Base-by-base conservation (phyloP, 345 rosid species). In the Barbarea vulgaris region DNA sequence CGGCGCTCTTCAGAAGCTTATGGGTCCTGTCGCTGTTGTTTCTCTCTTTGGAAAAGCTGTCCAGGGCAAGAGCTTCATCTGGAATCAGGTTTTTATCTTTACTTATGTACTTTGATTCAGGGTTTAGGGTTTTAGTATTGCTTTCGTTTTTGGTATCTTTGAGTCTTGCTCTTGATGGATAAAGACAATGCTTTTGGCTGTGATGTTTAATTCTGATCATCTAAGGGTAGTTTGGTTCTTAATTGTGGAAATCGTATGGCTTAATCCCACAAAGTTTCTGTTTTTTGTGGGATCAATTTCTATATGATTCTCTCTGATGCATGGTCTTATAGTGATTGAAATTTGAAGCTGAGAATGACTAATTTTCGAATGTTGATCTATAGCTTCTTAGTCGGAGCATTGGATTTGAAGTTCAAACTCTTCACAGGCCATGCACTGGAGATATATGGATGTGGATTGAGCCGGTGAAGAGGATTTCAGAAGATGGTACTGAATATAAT, bases 361-460 rank as follows among this genome's bases (percentile, higher is more conserved):
- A 50, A 18, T 72, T 17, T 55, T 65, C 31, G 36, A 57, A 39
- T 63, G 27, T 48, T 51, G 33, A 5, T 69, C 0, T 77, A 2
- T 42, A 84, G 84, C 73, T 84, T 64, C 74, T 84, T 70, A 81
- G 80, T 30, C 71, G 79, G 74, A 79, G 74, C 70, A 64, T 67
- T 77, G 83, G 83, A 31, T 79, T 76, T 67, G 78, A 74, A 81
- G 83, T 84, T 67, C 80, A 73, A 66, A 69, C 78, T 14, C 73
- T 67, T 33, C 78, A 73, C 53, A 68, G 81, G 30, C 83, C 73
- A 25, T 81, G 76, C 46, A 51, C 67, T 3, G 81, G 80, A 77
- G 87, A 81, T 70, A 77, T 84, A 67, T 84, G 85, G 87, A 73
- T 81, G 81, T 84, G 87, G 85, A 74, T 74, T 79, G 81, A 81